Evolutionary conservation across 2,329 filamentous ascomycete genomes (phyloP).

Genomic region (Penicillium rolfsii): DNA sequence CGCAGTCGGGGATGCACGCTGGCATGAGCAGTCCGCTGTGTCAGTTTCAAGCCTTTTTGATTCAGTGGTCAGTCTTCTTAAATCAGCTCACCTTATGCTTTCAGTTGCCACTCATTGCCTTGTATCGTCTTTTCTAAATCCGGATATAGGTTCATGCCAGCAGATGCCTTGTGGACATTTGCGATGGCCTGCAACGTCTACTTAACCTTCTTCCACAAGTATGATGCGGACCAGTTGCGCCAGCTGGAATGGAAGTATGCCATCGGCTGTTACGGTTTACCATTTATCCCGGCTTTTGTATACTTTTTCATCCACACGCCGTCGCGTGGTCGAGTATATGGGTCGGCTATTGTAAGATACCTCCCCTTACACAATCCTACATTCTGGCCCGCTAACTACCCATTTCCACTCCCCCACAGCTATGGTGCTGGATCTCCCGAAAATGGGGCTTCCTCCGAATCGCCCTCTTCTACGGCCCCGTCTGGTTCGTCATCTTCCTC

Average conservation of each 20-base stretch:
- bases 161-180: slow-evolving; percentile 75
- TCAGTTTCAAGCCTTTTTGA: slow-evolving; percentile 75
- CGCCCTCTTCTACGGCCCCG: slow-evolving; percentile 67
- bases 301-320: slow-evolving; percentile 66
- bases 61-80: slow-evolving; percentile 70
- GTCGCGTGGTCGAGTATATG: slow-evolving; percentile 66
- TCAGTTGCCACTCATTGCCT: neutral
- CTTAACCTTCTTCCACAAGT: slow-evolving; percentile 77
- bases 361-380: neutral
- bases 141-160: slow-evolving; percentile 69
- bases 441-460: slow-evolving; percentile 74
- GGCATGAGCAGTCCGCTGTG: slow-evolving; percentile 63
- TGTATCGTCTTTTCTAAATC: neutral
- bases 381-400: neutral
- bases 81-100: neutral
- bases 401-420: slow-evolving; percentile 36
- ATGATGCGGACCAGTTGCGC: slow-evolving; percentile 65
- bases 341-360: slow-evolving; percentile 63
- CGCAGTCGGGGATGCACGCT: slow-evolving; percentile 60
- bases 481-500: slow-evolving; percentile 47
- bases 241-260: slow-evolving; percentile 73
- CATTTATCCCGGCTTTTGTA: slow-evolving; percentile 68
- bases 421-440: slow-evolving; percentile 79
- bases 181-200: slow-evolving; percentile 86
- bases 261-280: slow-evolving; percentile 70